Percentiles rank a stretch among this genome's conserved stretches.
These are phyloP conservation scores for Platismatia glauca DNA, from an alignment of 495 filamentous ascomycete genomes.

Conservation along the genomic window DNA sequence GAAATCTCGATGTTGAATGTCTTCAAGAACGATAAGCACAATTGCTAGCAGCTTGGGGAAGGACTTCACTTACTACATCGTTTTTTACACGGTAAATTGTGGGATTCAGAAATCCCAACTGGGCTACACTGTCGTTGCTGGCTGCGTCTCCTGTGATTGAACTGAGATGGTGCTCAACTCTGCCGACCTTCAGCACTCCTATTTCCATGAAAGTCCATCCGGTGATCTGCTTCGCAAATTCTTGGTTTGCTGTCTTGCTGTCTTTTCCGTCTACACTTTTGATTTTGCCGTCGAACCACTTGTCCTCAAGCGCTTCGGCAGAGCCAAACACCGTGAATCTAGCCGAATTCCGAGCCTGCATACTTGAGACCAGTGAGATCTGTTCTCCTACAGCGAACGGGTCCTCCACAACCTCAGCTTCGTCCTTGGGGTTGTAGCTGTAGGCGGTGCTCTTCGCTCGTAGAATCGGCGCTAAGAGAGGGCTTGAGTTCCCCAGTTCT, in stretches of 20 bases:
- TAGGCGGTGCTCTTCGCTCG: conserved; percentile 77
- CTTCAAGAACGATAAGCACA: conserved; percentile 39
- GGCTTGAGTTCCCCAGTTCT: conserved; percentile 62
- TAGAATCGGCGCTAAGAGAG: conserved; percentile 71
- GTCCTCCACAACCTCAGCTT: conserved; percentile 61
- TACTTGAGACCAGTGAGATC: conserved; percentile 66
- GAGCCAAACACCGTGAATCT: conserved; percentile 81
- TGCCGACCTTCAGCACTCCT: conserved; percentile 78
- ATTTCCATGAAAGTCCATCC: conserved; percentile 92
- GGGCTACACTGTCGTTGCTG: conserved; percentile 31
- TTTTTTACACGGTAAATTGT: conserved; percentile 94
- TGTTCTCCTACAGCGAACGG: conserved; percentile 77
- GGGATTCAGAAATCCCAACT: conserved; percentile 56
- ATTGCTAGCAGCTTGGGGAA: conserved; percentile 10
- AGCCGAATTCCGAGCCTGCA: conserved; percentile 90
- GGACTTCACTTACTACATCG: conserved; percentile 67
- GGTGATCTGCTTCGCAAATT: conserved; percentile 74
- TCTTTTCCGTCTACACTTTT: conserved; percentile 46
- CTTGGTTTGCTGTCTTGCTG: conserved; percentile 62
- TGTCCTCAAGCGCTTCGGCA: conserved; percentile 75
- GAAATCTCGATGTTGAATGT: conserved; percentile 83
- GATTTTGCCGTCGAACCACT: conserved; percentile 82
- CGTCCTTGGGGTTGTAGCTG: conserved; percentile 89
- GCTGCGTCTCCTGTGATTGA: conserved; percentile 33
- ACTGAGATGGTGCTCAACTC: conserved; percentile 68